Base-by-base conservation (phyloP, 2,329 filamentous ascomycete species). In the Ophiostoma piceae region DNA sequence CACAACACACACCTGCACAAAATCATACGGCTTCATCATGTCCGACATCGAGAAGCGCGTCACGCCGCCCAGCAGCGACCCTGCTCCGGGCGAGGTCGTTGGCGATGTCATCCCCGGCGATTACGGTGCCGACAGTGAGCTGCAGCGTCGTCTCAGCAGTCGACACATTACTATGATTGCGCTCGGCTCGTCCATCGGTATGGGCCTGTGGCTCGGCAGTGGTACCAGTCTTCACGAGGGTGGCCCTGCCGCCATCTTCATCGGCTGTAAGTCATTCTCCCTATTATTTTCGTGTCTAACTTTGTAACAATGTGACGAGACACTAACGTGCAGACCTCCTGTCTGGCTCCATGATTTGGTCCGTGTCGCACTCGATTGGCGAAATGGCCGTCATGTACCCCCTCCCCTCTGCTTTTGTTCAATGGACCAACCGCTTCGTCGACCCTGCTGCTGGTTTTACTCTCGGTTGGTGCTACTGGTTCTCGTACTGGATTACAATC, bases 381-480 rank as follows among this genome's bases (percentile, higher is more conserved):
- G 69, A 70, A 12, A 70, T 70, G 69, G 69, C 66, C 26, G 65
- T 51, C 16, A 66, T 67, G 69, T 70, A 67, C 37, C 51, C 69
- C 29, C 29, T 70, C 6, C 47, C 69, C 16, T 51, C 68, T n/a
- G 65, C 65, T 26, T 66, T 66, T 14, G 65, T 66, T 41, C 65
- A 66, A 47, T 66, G 65, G 65, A 66, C 65, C 37, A 66, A 66
- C 65, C 62, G 62, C 6, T 83, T 79, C 69, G 80, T 82, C 67
- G 80, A 83, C 68, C 79, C 80, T 57, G 80, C 80, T 2, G 76
- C 81, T 11, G 82, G 80, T 39, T 84, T 83, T 69, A 80, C 82
- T 1, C 74, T 85, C 9, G 80, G 82, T 8, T 84, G 82, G 82
- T 82, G 82, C 54, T 84, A 84, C 73, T 84, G 80, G 80, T 83